Base-by-base conservation (phyloP, 1,284 basidiomycete genomes). In the Rhodotorula sp. region DNA sequence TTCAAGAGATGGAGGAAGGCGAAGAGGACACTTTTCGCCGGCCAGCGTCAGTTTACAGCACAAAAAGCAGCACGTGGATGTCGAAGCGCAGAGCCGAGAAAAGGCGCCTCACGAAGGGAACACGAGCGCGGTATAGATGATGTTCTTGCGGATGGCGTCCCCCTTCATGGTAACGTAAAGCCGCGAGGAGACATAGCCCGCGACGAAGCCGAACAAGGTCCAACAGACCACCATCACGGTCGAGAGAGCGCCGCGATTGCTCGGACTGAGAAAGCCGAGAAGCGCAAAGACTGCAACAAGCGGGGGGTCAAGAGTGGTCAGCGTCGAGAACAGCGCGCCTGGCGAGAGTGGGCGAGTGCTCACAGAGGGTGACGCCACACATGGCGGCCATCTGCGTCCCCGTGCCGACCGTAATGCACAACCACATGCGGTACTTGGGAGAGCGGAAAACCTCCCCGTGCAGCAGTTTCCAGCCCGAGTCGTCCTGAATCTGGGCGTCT, bases 391-490 rank as follows among this genome's bases (percentile, higher is more conserved):
- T 83, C 81, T 99, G 95, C 55, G 89, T 85, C 29, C 95, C 95
- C 75, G 94, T 96, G 15, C 95, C 95, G 37, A 91, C 87, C 81
- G 93, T 86, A 58, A 95, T 86, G 4, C 92, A 89, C 10, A 99
- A 83, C 18, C 91, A 78, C 86, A 95, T 87, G 0, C 91, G 87
- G 68, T 89, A 86, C 60, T 83, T 81, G 0, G 95, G 95, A 6
- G 90, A 84, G 44, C 95, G 87, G 85, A 97, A 98, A 22, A 99
- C 92, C 81, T 99, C 95, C 44, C 93, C 94, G 77, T 97, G 94
- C 17, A 98, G 87, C 26, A 95, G 86, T 79, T 98, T 98, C 95
- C 95, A 99, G 6, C 95, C 95, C 85, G 91, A 97, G 78, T 99
- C 95, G 80, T 98, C 95, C 87, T 92, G 77, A 46, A 71, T 70